Evolutionary conservation across 2,329 filamentous ascomycete species (phyloP), one percentile per base, ranked within the genome.

Genomic region (Sarocladiaceae sp.): DNA sequence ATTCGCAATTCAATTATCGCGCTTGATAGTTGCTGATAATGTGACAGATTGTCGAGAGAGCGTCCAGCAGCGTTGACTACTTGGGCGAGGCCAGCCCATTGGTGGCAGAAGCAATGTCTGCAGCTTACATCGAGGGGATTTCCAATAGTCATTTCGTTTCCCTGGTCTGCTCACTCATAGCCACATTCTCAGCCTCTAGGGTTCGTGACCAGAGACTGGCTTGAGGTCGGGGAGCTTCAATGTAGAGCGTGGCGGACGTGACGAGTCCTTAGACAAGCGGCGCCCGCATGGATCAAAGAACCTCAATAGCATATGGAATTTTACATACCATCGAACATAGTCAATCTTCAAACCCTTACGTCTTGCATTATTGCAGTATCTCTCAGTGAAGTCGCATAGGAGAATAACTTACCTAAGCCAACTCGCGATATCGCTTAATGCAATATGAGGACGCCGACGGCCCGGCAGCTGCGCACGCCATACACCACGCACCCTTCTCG

Each of bases 371-470:
- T n/a, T n/a, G n/a, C n/a, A n/a, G n/a, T n/a, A n/a, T n/a, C n/a
- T n/a, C n/a, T n/a, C n/a, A n/a, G n/a, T n/a, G n/a, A n/a, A n/a
- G n/a, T n/a, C n/a, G n/a, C n/a, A n/a, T n/a, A n/a, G n/a, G n/a
- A n/a, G n/a, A n/a, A n/a, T n/a, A n/a, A n/a, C n/a, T n/a, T n/a
- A n/a, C n/a, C n/a, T n/a, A n/a, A n/a, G n/a, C n/a, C n/a, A n/a
- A n/a, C n/a, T n/a, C n/a, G n/a, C n/a, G n/a, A n/a, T n/a, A n/a
- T 23, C 37, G 37, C 37, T 40, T 40, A 40, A 40, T 40, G 5
- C 37, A 40, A 40, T 40, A 23, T 40, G 17, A 23, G 23, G 37
- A 40, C 37, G 18, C 37, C 37, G 18, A 7, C 37, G 12, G 20
- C 35, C 18, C 11, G 11, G 11, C 35, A n/a, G n/a, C 6, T 10